phyloP scores from a whole-genome alignment of 148 eudicot genomes.

The Linanthus parryae region DNA sequence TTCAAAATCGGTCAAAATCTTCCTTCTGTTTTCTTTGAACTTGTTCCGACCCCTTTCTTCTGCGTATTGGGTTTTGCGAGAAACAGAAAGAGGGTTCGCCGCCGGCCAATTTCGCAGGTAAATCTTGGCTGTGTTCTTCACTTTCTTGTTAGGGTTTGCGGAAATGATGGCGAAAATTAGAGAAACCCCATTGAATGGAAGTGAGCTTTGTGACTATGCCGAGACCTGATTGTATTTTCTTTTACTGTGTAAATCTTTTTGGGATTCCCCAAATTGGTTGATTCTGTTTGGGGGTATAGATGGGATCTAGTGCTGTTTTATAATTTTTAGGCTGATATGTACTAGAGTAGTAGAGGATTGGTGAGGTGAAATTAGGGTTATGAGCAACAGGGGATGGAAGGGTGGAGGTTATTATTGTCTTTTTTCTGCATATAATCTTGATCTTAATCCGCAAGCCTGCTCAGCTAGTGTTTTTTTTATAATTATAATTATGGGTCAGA shows the following conservation, averaged over 20 bases:
- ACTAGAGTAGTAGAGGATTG: background rate
- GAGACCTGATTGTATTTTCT: background rate
- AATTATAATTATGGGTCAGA: slow-evolving; percentile 13
- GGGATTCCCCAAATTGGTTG: background rate
- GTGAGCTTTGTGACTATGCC: background rate
- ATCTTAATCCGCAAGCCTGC: slow-evolving; percentile 7
- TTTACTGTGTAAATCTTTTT: background rate
- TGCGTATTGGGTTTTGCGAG: background rate
- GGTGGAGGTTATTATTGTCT: slow-evolving; percentile 22
- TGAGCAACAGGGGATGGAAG: background rate
- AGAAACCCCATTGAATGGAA: background rate
- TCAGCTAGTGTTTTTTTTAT: slow-evolving; percentile 8
- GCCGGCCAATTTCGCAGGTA: background rate
- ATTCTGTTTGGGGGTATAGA: background rate
- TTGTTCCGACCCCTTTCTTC: background rate
- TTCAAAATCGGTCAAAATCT: background rate
- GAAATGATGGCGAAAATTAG: background rate
- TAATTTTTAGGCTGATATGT: background rate
- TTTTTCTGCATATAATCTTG: slow-evolving; percentile 7
- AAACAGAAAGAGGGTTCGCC: background rate
- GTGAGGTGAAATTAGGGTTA: slow-evolving; percentile 3
- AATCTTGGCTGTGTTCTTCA: background rate
- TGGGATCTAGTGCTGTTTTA: background rate
- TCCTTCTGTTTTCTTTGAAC: background rate
- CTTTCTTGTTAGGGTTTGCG: background rate